These are phyloP conservation scores for Cladosporium sp. DNA, from an alignment of 2,329 filamentous ascomycete species.

Conservation along the genomic window DNA sequence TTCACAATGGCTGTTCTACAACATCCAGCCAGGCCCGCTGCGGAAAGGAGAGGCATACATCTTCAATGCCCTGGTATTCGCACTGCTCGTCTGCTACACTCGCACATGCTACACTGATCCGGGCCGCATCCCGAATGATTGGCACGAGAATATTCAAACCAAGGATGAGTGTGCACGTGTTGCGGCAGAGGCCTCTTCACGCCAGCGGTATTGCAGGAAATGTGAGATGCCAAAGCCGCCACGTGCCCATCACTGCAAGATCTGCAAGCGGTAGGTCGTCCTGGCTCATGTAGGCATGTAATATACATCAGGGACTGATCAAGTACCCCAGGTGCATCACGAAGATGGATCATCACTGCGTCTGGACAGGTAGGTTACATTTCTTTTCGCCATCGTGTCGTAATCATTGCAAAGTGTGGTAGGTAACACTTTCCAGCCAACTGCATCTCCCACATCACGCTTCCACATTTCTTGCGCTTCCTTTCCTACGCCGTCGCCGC, in stretches of 20 bases:
- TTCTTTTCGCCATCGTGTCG: neutral
- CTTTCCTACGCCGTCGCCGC: conserved; percentile 67
- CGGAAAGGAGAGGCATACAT: conserved; percentile 56
- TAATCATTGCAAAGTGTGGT: conserved; percentile 22
- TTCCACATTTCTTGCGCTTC: conserved; percentile 81
- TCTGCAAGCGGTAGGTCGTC: conserved; percentile 60
- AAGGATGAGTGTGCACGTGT: conserved; percentile 28
- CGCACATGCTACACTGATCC: conserved; percentile 61
- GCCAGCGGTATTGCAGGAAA: conserved; percentile 69
- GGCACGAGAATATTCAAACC: conserved; percentile 32
- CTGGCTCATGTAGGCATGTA: neutral
- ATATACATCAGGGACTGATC: neutral
- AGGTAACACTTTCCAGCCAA: conserved; percentile 51
- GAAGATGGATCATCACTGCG: conserved; percentile 85
- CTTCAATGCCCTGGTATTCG: conserved; percentile 66
- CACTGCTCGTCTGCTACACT: conserved; percentile 71
- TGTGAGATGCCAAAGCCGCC: conserved; percentile 74
- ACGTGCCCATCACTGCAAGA: conserved; percentile 77
- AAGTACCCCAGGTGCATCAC: conserved; percentile 55
- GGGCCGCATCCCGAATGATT: conserved; percentile 53
- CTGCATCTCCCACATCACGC: conserved; percentile 79
- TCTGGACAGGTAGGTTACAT: conserved; percentile 67
- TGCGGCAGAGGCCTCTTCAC: conserved; percentile 27
- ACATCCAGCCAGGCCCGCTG: conserved; percentile 59
- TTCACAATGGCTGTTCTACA: conserved; percentile 69